Evolutionary conservation across 371 early-diverging fungal genomes (phyloP), one percentile per base, ranked within the genome.

Genomic region (Saksenaea vasiformis): DNA sequence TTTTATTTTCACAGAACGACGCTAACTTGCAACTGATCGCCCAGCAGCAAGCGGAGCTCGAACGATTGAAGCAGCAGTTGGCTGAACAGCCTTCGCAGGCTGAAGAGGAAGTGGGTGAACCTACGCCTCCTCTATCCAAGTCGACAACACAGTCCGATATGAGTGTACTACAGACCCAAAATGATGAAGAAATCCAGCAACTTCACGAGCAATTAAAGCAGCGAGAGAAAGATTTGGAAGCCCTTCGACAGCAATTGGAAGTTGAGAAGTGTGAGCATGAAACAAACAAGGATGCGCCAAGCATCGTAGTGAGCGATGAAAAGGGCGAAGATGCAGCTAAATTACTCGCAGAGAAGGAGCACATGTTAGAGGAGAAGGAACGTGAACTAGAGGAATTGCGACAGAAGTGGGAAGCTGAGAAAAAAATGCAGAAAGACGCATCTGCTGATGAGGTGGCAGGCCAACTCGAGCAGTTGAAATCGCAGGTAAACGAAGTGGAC

Each of bases 21-120:
- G 76, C 69, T 56, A 72, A 79, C 38, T 57, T 76, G 31, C 69
- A 77, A 36, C 60, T 79, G 60, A 79, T 82, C 66, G 82, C 74
- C 27, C 65, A 79, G 34, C 79, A 82, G 88, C 69, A 86, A 36
- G 76, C 84, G 4, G 90, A 89, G 9, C 70, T 90, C 54, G 65
- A 72, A 54, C 27, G 51, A 10, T 36, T 73, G 38, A 70, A 70
- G 19, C 59, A 68, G 56, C 41, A 76, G 68, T 54, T 80, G 5
- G 39, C 54, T 17, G 31, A 56, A 27, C 64, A 55, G 39, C 64
- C 54, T 39, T 22, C 67, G 14, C 11, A 54, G 38, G 47, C 56
- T 0, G 55, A 61, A 60, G 60, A 69, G 10, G 58, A 69, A 24
- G 36, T 22, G 15, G 24, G 22, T 27, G 43, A 13, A 56, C 27